Base-by-base conservation (phyloP, 1,284 basidiomycete species). In the Ganoderma lingzhi region DNA sequence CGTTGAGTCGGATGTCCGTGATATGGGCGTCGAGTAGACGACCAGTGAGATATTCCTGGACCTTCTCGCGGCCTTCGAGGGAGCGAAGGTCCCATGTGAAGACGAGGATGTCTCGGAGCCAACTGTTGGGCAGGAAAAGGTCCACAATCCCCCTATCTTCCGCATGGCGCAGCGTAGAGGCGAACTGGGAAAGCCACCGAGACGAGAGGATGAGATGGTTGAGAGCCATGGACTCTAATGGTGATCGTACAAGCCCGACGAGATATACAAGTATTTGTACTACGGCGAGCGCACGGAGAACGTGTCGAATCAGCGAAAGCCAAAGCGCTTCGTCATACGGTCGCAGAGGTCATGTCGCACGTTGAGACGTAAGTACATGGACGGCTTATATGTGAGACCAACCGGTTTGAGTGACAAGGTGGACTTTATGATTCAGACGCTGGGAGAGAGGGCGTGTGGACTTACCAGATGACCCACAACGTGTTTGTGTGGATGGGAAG, bases 61-160 rank as follows among this genome's bases (percentile, higher is more conserved):
- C 85, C 63, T 77, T 76, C 3, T 78, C 62, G 6, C 70, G 66
- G 8, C 86, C 84, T 65, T 82, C 80, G 74, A 90, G 86, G 0
- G 89, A 88, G 44, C 89, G 86, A 70, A 89, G 85, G 73, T 89
- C 85, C 88, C 88, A 90, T 3, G 89, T 88, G 61, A 90, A 81
- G 0, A 88, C 82, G 19, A 90, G 82, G 70, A 88, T 82, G 76
- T 91, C 90, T 35, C 88, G 81, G 85, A 87, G 86, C 77, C 82
- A 83, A 2, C 85, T 83, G 58, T 85, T 81, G 0, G 82, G 79
- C 17, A 83, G 77, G 67, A 88, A 81, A 28, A 85, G 78, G 28
- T 76, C 63, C 5, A 76, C 70, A 41, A 85, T 69, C 0, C 73
- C 78, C 4, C 80, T 74, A 6, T 79, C 75, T 64, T 88, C 77